A percentile compares a stretch with the other conserved stretches of the same genome.
These are phyloP conservation scores for Tricholoma saponaceum DNA, from an alignment of 768 basidiomycete genomes.

Conservation along the genomic window DNA sequence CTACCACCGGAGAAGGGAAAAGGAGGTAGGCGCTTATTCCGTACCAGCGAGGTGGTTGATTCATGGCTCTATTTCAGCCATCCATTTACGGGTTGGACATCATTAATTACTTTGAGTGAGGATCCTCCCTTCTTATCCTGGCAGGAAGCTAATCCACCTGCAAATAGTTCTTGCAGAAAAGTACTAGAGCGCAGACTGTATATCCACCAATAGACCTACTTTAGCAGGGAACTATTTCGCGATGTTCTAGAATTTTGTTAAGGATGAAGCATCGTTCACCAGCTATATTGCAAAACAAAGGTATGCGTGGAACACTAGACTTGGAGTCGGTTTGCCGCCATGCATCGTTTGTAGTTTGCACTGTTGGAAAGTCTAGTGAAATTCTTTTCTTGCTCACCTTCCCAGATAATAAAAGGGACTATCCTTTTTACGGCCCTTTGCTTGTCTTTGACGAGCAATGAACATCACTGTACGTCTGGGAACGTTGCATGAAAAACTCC, in stretches of 20 bases:
- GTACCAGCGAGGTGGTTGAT: slow-evolving; percentile 5
- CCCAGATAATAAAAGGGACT: too few relatives aligned
- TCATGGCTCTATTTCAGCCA: slow-evolving; percentile 48
- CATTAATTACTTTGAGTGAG: slow-evolving; percentile 84
- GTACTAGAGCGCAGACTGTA: slow-evolving; percentile 13
- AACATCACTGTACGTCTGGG: too few relatives aligned
- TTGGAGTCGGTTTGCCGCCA: too few relatives aligned
- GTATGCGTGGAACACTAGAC: too few relatives aligned
- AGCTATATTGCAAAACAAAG: too few relatives aligned
- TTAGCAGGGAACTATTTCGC: neutral
- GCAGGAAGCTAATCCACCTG: neutral
- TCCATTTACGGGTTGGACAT: slow-evolving; percentile 98
- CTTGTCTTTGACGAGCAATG: too few relatives aligned
- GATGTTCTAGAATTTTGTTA: neutral
- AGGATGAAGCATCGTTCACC: too few relatives aligned
- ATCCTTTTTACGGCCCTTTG: too few relatives aligned
- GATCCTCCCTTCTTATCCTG: slow-evolving; percentile 10
- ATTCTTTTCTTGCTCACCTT: too few relatives aligned
- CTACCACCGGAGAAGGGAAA: slow-evolving; percentile 75
- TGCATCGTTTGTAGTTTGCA: too few relatives aligned
- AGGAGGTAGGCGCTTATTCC: slow-evolving; percentile 58
- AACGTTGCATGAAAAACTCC: too few relatives aligned
- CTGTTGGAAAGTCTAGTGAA: too few relatives aligned
- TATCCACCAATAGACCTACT: neutral
- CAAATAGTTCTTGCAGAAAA: slow-evolving; percentile 25